phyloP scores from a whole-genome alignment of 2,329 filamentous ascomycete genomes.

The Xylaria sp. region DNA sequence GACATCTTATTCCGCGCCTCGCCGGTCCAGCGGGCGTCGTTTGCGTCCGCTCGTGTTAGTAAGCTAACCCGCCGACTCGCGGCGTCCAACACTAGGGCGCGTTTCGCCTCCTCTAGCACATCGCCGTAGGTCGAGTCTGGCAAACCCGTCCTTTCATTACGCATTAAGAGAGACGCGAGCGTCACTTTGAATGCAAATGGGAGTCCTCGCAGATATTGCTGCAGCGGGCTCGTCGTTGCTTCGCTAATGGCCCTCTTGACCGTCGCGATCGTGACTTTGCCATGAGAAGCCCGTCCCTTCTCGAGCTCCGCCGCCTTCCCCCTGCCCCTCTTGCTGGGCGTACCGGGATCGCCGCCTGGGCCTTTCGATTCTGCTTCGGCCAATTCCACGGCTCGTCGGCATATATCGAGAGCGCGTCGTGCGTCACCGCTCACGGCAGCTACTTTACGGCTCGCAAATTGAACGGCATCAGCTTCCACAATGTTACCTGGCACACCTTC shows the following conservation, averaged over 20 bases:
- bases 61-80: slow-evolving; percentile 70
- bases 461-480: slow-evolving; percentile 91
- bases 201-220: slow-evolving; percentile 85
- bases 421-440: slow-evolving; percentile 96
- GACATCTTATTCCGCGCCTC: slow-evolving; percentile 41
- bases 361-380: slow-evolving; percentile 76
- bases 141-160: slow-evolving; percentile 84
- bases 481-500: slow-evolving; percentile 88
- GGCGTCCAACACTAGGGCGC: slow-evolving; percentile 71
- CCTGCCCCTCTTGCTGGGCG: slow-evolving; percentile 68
- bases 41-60: slow-evolving; percentile 52
- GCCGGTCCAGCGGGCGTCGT: slow-evolving; percentile 46
- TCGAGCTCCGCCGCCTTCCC: slow-evolving; percentile 46
- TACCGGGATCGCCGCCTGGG: slow-evolving; percentile 59
- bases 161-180: slow-evolving; percentile 81
- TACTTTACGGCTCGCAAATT: slow-evolving; percentile 96
- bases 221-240: slow-evolving; percentile 90
- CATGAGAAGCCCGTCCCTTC: slow-evolving; percentile 54
- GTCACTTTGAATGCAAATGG: slow-evolving; percentile 87
- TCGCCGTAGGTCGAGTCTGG: slow-evolving; percentile 90
- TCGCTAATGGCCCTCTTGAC: slow-evolving; percentile 96
- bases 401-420: slow-evolving; percentile 91
- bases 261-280: slow-evolving; percentile 87
- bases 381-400: slow-evolving; percentile 91
- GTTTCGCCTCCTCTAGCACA: slow-evolving; percentile 85